Percentiles rank a stretch among this genome's conserved stretches.
Evolutionary conservation across 2,329 filamentous ascomycete species (phyloP).

Genomic region (Paradendryphiella salina): DNA sequence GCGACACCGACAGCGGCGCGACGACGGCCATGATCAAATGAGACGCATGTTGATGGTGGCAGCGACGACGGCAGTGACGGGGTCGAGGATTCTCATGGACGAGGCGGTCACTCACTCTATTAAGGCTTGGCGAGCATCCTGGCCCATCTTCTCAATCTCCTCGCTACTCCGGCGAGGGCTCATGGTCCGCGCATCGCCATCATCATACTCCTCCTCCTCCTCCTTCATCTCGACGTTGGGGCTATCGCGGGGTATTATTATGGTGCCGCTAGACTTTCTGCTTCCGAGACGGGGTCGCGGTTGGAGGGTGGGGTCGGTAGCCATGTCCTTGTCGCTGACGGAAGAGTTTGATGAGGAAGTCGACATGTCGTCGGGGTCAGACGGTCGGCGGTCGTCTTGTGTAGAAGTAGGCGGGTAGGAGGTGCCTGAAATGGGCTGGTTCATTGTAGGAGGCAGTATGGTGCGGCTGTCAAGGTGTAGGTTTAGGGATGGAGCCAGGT

Average conservation of each 20-base stretch:
- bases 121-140: slow-evolving; percentile 71
- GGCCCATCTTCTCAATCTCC: slow-evolving; percentile 84
- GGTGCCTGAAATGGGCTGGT: slow-evolving; percentile 25
- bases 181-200: slow-evolving; percentile 91
- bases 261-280: slow-evolving; percentile 78
- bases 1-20: neutral
- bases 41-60: neutral
- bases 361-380: slow-evolving; percentile 45
- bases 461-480: slow-evolving; percentile 22
- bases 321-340: slow-evolving; percentile 43
- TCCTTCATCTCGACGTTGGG: slow-evolving; percentile 72
- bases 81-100: neutral
- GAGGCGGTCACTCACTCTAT: slow-evolving; percentile 57
- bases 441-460: slow-evolving; percentile 23
- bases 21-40: neutral
- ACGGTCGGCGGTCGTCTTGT: slow-evolving; percentile 27
- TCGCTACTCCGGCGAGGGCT: slow-evolving; percentile 88
- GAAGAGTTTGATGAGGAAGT: slow-evolving; percentile 51
- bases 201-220: slow-evolving; percentile 74
- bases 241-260: slow-evolving; percentile 78
- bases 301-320: slow-evolving; percentile 53
- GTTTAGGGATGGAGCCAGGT: slow-evolving; percentile 19
- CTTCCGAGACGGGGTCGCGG: slow-evolving; percentile 69
- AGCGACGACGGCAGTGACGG: neutral
- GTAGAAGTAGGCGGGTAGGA: slow-evolving; percentile 35